Base-by-base conservation (phyloP, 1,139 yeast species). In the Nakaseomyces uthaithaninus region DNA sequence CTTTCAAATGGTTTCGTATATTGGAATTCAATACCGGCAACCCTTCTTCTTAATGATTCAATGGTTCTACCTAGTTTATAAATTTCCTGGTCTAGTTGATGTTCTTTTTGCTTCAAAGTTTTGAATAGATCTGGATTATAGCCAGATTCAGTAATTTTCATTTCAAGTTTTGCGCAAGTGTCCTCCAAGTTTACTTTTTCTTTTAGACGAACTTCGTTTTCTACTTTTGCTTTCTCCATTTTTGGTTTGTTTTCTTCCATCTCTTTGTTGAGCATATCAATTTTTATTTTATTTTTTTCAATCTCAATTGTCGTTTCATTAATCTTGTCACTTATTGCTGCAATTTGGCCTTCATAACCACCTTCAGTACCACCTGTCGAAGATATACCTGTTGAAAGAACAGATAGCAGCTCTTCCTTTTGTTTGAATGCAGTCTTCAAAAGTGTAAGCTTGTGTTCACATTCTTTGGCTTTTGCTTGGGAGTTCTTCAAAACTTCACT, bases 371-470 rank as follows among this genome's bases (percentile, higher is more conserved):
- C 71, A 38, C 95, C 96, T 43, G 77, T 80, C 0, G 94, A 75
- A 0, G 96, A 83, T 11, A 91, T 79, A 52, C 98, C 98, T 0
- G 97, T 89, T 0, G 91, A 79, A 31, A 93, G 68, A 0, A 94
- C 79, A 4, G 94, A 80, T 12, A 86, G 64, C 16, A 89, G 68
- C 48, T 89, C 96, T 54, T 86, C 94, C 50, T 83, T 84, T 46
- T 69, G 35, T 20, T 31, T 31, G 17, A 31, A 31, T 4, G 17
- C 72, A 26, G 69, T 67, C 44, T 73, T 69, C n/a, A 69, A 68
- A 5, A 66, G 66, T 46, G 76, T 78, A 42, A 77, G 53, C 2
- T 59, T 55, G 3, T 61, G 63, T 74, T 76, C 9, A 77, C 63
- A 0, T 51, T 50, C 2, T 67, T 66, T 51, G 74, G 78, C 9